Base-by-base conservation (phyloP, 495 filamentous ascomycete species). In the Hypoxylon perforatum region DNA sequence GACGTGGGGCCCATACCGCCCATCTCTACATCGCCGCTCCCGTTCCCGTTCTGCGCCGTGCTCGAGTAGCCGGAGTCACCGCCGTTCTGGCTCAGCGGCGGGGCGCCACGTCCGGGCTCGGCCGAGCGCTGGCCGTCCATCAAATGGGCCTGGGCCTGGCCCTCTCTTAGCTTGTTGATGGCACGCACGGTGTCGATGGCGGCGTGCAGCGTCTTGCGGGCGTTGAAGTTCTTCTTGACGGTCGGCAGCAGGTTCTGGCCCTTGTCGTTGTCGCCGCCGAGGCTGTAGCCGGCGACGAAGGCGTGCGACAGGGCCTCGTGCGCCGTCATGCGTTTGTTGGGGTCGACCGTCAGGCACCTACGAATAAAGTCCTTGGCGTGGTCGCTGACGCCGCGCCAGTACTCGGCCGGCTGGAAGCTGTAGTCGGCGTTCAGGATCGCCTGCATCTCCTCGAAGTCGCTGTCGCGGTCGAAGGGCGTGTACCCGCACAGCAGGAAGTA, bases 181-280 rank as follows among this genome's bases (percentile, higher is more conserved):
- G 95, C 95, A n/a, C 96, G 86, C 45, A 99, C 93, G 0, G 96
- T 97, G 76, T 99, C 95, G 75, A 99, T 98, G 23, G 95, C 95
- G 11, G 94, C 93, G 77, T 98, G 95, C 52, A 99, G 83, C 8
- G 94, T 98, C 58, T 93, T 84, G 25, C 94, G 84, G 7, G 95
- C 95, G 69, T 99, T 99, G 84, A 99, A 99, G 80, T 99, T 99
- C 88, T 97, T 97, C 86, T 96, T 96, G 64, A 99, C 91, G 2
- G 89, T 91, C 1, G 95, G 95, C 61, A 98, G 81, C 53, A 99
- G 81, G 80, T 99, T 95, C 48, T 86, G 83, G 28, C 72, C 72
- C 59, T 63, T 74, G 50, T 69, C 62, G 17, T 63, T 65, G 21
- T 74, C 72, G 21, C 74, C 77, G 11, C 78, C 76, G 17, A 78